Evolutionary conservation across 495 filamentous ascomycete species (phyloP), one percentile per base, ranked within the genome.

Genomic region (Neurospora sublineolata): DNA sequence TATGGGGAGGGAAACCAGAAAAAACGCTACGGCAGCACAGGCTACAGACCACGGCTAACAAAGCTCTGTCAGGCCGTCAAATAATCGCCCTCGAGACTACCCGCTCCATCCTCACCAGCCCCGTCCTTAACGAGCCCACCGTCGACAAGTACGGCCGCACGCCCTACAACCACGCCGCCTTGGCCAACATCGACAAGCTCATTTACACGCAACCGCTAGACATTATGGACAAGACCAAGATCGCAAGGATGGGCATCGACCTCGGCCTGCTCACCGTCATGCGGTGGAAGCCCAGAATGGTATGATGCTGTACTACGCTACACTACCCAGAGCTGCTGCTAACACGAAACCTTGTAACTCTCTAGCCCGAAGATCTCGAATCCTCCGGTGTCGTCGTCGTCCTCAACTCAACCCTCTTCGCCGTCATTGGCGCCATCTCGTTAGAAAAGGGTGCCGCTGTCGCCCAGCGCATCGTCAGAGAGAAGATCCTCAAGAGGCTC

Each of bases 221-320:
- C 40, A 77, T 87, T 14, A 81, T 91, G 46, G 82, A 85, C 41
- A 87, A 87, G 64, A 76, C 81, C 8, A 89, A 91, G 76, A 73
- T 97, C 60, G 86, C 88, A 58, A 80, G 84, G 67, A 79, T 98
- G 69, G 93, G 90, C 36, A 75, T 84, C 27, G 84, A 87, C n/a
- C 89, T 92, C 69, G 90, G 92, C 3, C 77, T 98, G 75, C 74
- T 83, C 60, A 83, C 85, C 10, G 93, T 97, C 23, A 78, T 94
- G 72, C 86, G 95, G 81, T 99, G 95, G 95, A 91, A 90, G 75
- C 95, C 95, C 16, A 87, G 86, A 77, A 85, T 89, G 80, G 94
- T 36, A 36, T 36, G 33, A 36, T 36, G 0, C n/a, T 33, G 33
- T 36, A 36, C 33, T 36, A 36, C 33, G 33, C 33, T 20, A 70